These are phyloP conservation scores for Pterulicium gracile DNA, from an alignment of 1,284 basidiomycete genomes.

Conservation along the genomic window DNA sequence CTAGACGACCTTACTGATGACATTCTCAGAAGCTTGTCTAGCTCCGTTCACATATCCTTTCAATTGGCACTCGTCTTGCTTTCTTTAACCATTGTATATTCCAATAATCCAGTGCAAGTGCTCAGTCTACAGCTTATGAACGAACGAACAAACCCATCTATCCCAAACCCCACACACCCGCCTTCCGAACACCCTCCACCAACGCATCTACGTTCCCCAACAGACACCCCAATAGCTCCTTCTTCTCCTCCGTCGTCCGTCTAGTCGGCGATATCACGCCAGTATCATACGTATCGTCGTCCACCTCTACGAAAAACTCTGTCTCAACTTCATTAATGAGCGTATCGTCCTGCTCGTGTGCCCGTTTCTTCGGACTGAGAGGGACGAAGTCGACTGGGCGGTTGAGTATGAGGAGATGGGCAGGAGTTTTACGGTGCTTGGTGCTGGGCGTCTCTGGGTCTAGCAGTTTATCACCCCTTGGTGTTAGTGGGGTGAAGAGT, in stretches of 20 bases:
- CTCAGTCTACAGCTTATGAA: no score
- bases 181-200: conserved; percentile 74
- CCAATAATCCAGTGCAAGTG: no score
- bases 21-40: no score
- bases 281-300: conserved; percentile 9
- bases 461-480: neutral
- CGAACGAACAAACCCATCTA: no score
- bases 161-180: conserved; percentile 68
- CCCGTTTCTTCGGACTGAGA: conserved; percentile 27
- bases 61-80: no score
- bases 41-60: no score
- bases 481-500: neutral
- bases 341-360: neutral
- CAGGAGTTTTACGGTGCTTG: neutral
- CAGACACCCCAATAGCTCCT: conserved; percentile 67
- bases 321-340: neutral
- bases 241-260: conserved; percentile 76
- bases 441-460: neutral
- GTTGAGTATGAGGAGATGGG: conserved; percentile 21
- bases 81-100: no score
- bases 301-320: neutral
- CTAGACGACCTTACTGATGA: no score
- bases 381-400: conserved; percentile 30
- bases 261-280: conserved; percentile 16
- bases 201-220: conserved; percentile 82